Conservation (phyloP, 352 stramenopile species). For the Pythium guiyangense region DNA sequence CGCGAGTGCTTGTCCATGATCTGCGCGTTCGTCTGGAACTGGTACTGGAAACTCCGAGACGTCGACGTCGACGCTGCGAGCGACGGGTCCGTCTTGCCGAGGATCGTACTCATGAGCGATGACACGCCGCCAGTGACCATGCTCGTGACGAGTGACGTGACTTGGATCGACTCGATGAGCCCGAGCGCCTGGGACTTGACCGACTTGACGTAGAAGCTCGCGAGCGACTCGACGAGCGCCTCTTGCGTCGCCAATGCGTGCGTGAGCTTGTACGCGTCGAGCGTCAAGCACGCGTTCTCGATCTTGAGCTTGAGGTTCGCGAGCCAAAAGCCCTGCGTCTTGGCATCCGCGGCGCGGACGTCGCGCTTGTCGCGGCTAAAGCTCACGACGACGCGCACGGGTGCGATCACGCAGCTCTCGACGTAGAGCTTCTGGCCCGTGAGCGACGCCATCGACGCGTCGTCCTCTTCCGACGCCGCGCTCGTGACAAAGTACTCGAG, state of each 20-base stretch:
- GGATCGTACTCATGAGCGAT: constrained; percentile 72
- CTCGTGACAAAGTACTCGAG: constrained; percentile 64
- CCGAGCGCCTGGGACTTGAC: constrained; percentile 79
- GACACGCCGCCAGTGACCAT: constrained; percentile 75
- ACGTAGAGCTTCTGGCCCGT: constrained; percentile 80
- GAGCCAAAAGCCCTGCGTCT: constrained; percentile 63
- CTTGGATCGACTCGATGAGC: constrained; percentile 81
- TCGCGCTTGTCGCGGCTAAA: constrained; percentile 74
- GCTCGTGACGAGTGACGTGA: constrained; percentile 80
- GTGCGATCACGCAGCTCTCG: constrained; percentile 55
- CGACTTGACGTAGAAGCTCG: constrained; percentile 73
- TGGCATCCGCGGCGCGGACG: constrained; percentile 14
- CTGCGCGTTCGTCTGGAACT: constrained; percentile 72
- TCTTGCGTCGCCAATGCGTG: constrained; percentile 76
- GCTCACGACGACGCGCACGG: constrained; percentile 69
- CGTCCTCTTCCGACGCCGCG: constrained; percentile 33
- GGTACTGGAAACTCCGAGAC: constrained; percentile 42
- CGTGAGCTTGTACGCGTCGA: constrained; percentile 59
- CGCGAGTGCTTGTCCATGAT: constrained; percentile 71
- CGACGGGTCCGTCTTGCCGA: constrained; percentile 72
- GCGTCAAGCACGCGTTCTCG: constrained; percentile 75
- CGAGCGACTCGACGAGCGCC: constrained; percentile 56
- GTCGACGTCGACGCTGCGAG: constrained; percentile 23
- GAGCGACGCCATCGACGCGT: constrained; percentile 58
- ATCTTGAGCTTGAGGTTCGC: constrained; percentile 84